phyloP scores from a whole-genome alignment of 2,329 filamentous ascomycete genomes.

The Corinectria fuckeliana region DNA sequence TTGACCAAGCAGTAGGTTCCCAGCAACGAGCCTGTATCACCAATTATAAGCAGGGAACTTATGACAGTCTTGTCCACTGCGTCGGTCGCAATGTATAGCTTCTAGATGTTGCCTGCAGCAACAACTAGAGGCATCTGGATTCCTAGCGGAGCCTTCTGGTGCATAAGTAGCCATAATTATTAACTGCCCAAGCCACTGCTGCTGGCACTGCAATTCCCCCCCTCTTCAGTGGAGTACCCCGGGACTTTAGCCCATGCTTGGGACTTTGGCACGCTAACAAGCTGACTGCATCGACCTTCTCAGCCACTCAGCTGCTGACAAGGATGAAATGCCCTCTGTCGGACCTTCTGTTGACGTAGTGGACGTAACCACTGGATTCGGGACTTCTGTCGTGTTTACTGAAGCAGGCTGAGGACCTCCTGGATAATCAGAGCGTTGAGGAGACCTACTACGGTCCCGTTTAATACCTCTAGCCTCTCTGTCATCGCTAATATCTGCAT shows the following conservation, averaged over 20 bases:
- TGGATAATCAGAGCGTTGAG: background rate
- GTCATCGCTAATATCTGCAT: background rate
- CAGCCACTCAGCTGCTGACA: background rate
- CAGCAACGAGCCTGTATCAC: background rate
- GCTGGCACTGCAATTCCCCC: too few species aligned
- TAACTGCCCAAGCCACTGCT: too few species aligned
- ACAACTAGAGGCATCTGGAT: background rate
- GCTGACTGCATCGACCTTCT: background rate
- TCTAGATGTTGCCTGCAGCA: background rate
- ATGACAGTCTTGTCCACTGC: background rate
- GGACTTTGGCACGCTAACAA: background rate
- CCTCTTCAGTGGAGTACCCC: too few species aligned
- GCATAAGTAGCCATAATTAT: too few species aligned
- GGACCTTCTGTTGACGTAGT: background rate
- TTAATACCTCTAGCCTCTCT: background rate
- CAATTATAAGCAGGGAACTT: background rate
- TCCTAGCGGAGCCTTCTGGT: too few species aligned
- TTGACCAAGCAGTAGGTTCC: slow-evolving; percentile 1
- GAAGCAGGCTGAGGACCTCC: background rate
- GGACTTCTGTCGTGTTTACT: background rate
- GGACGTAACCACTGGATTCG: background rate
- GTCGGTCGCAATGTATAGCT: background rate
- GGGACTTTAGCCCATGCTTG: background rate
- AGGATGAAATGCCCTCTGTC: background rate
- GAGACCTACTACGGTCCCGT: background rate